A percentile compares a stretch with the other conserved stretches of the same genome.
Conservation (phyloP, 2,329 filamentous ascomycete genomes). For the Mycocentrospora acerina region DNA sequence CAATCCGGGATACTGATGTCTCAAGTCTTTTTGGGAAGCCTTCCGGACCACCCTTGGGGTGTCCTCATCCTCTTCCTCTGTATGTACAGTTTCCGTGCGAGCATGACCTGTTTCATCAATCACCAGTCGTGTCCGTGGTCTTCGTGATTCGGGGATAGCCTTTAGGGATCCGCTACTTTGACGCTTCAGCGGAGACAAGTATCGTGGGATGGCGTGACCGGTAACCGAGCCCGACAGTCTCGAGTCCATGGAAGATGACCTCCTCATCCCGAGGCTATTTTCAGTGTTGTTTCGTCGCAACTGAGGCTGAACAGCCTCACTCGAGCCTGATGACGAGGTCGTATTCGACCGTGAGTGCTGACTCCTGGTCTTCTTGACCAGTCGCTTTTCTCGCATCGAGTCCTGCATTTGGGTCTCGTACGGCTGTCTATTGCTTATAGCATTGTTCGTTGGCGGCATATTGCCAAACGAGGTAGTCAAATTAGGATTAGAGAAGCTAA, state of each 20-base stretch:
- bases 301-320: constrained; percentile 31
- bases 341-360: constrained; percentile 46
- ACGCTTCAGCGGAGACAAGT: constrained; percentile 51
- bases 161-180: constrained; percentile 44
- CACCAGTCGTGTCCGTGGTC: constrained; percentile 47
- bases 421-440: constrained; percentile 32
- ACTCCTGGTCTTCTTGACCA: constrained; percentile 30
- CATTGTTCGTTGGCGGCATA: constrained; percentile 19
- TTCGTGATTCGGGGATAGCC: constrained; percentile 49
- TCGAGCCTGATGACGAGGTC: constrained; percentile 41
- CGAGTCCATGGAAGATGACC: constrained; percentile 33
- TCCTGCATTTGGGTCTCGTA: constrained; percentile 43
- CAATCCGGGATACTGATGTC: constrained; percentile 46
- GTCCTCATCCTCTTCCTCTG: constrained; percentile 35
- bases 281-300: constrained; percentile 52
- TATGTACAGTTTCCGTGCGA: constrained; percentile 47
- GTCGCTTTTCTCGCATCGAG: constrained; percentile 37
- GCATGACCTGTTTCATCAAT: constrained; percentile 52
- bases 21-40: constrained; percentile 27
- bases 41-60: constrained; percentile 26
- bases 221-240: constrained; percentile 23
- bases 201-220: constrained; percentile 41
- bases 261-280: constrained; percentile 39
- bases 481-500: constrained; percentile 42
- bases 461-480: constrained; percentile 31